Base-by-base conservation (phyloP, 768 basidiomycete species). In the Macrolepiota dolichaula region DNA sequence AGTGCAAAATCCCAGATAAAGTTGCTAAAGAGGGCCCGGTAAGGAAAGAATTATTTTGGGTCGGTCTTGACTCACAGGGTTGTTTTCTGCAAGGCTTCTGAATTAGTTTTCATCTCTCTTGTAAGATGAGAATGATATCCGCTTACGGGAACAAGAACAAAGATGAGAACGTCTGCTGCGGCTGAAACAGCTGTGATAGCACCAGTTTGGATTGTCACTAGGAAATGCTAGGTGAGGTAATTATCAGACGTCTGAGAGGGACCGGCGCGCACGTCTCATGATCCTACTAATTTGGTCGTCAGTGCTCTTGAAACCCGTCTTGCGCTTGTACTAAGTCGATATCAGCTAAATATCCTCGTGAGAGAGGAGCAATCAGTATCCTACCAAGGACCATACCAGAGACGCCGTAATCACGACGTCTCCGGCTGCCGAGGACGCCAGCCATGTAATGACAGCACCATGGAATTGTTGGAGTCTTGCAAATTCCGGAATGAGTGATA, bases 321-420 rank as follows among this genome's bases (percentile, higher is more conserved):
- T 78, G 17, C 74, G 68, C 38, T 63, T 72, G 17, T 71, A 69
- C 74, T 76, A 32, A 47, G 29, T 38, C 11, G 15, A 66, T 1
- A 69, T 61, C n/a, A 69, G 38, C 22, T 68, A 66, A 32, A 32
- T 1, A 68, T 73, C 47, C 25, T 74, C n/a, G n/a, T n/a, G n/a
- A 73, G 35, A 76, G 71, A 59, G 50, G 24, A 29, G 54, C 9
- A n/a, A 52, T n/a, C 13, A 46, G 36, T 15, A 57, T 24, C 76
- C 22, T 61, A 81, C 83, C 70, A 85, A 66, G 29, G 73, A 76
- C 52, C 71, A 66, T 3, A 77, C 76, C 6, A 85, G 72, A 1
- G 74, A 61, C 0, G 67, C 59, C 0, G 84, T 79, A 47, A 85
- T 85, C 12, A 82, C 63, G 7, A 78, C 63, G 64, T 85, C 84